Percentiles rank a stretch among this genome's conserved stretches.
Conservation (phyloP, 495 filamentous ascomycete genomes). For the Lindgomyces ingoldianus region DNA sequence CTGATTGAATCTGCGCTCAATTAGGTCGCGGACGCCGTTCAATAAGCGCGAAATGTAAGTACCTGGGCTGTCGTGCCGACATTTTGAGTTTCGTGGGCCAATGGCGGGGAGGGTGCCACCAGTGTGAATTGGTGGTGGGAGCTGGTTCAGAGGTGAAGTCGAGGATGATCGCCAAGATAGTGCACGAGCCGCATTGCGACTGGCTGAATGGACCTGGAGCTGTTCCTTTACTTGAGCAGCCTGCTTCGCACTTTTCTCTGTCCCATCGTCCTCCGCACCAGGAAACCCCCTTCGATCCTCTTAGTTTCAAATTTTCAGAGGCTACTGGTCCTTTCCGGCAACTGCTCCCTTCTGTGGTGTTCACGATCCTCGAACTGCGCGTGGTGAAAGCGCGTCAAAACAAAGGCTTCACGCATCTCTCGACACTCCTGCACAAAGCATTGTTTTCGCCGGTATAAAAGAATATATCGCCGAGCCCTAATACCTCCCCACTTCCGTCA, state of each 20-base stretch:
- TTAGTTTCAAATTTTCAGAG: no score
- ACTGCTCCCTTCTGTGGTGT: no score
- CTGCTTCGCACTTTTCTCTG: background rate
- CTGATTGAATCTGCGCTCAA: slow-evolving; percentile 77
- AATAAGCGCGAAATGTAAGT: slow-evolving; percentile 1
- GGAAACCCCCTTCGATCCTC: no score
- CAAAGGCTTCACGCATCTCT: background rate
- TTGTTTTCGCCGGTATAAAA: background rate
- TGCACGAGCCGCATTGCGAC: background rate
- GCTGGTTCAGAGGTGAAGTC: slow-evolving; percentile 14
- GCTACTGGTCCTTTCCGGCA: no score
- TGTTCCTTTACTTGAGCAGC: background rate
- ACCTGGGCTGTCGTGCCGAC: slow-evolving; percentile 49
- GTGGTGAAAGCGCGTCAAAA: background rate
- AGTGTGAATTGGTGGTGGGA: slow-evolving; percentile 32
- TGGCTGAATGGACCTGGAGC: slow-evolving; percentile 33
- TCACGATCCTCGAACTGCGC: no score
- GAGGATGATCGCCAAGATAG: background rate
- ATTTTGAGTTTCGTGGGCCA: slow-evolving; percentile 39
- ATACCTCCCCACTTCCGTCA: background rate
- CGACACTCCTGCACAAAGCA: background rate
- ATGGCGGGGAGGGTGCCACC: slow-evolving; percentile 23
- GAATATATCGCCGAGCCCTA: background rate
- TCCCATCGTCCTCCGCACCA: no score
- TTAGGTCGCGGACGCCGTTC: slow-evolving; percentile 28